These are phyloP conservation scores for Lecanosticta acicola DNA, from an alignment of 2,329 filamentous ascomycete species.

Conservation along the genomic window DNA sequence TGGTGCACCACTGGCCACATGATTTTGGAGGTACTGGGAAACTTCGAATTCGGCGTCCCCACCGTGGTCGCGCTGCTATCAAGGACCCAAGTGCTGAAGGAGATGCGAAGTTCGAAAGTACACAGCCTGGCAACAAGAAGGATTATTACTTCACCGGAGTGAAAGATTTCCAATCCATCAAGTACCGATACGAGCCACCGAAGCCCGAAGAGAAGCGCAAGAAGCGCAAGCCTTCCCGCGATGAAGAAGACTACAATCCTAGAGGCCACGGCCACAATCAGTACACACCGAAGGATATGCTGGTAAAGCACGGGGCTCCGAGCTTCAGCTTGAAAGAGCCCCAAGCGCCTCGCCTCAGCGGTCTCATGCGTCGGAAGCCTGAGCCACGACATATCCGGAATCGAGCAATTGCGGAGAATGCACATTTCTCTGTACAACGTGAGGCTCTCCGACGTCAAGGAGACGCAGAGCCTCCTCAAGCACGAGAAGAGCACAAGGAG, in stretches of 20 bases:
- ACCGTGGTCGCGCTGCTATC: slow-evolving; percentile 36
- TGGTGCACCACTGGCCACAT: slow-evolving; percentile 33
- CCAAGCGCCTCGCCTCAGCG: slow-evolving; percentile 8
- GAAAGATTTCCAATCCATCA: slow-evolving; percentile 20
- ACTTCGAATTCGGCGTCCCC: slow-evolving; percentile 30
- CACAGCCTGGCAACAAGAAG: slow-evolving; percentile 13
- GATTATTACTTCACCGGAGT: slow-evolving; percentile 29
- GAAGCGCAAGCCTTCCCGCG: slow-evolving; percentile 20
- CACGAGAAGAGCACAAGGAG: too few relatives aligned
- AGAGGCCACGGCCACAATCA: slow-evolving; percentile 26
- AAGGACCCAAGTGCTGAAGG: slow-evolving; percentile 13
- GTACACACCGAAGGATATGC: slow-evolving; percentile 24
- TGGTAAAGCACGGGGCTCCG: slow-evolving; percentile 26
- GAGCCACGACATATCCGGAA: background rate
- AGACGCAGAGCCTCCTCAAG: background rate
- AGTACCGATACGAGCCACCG: slow-evolving; percentile 18
- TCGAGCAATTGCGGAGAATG: slow-evolving; percentile 3
- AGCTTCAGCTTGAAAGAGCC: slow-evolving; percentile 14
- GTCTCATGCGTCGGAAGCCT: slow-evolving; percentile 1
- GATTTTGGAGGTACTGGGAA: slow-evolving; percentile 35
- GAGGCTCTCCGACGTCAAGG: background rate
- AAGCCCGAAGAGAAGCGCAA: slow-evolving; percentile 2
- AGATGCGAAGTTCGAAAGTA: slow-evolving; percentile 15
- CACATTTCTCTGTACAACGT: slow-evolving; percentile 3
- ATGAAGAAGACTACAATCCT: slow-evolving; percentile 14